Percentiles rank a stretch among this genome's conserved stretches.
phyloP scores from a whole-genome alignment of 106 monocot species.

The Dendrobium chrysotoxum region DNA sequence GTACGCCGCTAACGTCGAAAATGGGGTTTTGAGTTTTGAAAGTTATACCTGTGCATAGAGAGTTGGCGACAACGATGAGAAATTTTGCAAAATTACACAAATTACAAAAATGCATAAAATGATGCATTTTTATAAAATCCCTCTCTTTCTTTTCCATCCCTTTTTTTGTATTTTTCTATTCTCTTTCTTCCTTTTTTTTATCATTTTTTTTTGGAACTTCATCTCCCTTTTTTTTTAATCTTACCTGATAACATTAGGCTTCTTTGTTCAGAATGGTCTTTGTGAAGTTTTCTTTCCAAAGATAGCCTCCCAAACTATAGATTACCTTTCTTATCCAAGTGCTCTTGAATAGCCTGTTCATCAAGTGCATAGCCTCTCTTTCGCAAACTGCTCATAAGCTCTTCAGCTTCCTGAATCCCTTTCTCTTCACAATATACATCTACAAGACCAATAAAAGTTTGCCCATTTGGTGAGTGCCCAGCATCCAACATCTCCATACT shows the following conservation, averaged over 20 bases:
- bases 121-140: too few species aligned
- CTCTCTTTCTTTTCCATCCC: too few species aligned
- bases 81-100: too few species aligned
- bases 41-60: too few species aligned
- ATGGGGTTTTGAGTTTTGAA: too few species aligned
- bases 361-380: constrained; percentile 70
- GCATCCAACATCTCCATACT: constrained; percentile 78
- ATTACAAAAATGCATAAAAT: too few species aligned
- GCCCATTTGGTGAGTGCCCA: constrained; percentile 53
- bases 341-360: constrained; percentile 75
- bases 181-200: too few species aligned
- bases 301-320: constrained; percentile 70
- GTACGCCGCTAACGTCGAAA: too few species aligned
- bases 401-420: constrained; percentile 59
- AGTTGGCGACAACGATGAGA: too few species aligned
- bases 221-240: too few species aligned
- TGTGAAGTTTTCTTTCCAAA: constrained; percentile 56
- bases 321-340: constrained; percentile 90
- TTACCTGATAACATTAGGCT: background rate
- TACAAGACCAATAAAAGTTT: constrained; percentile 54
- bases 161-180: too few species aligned
- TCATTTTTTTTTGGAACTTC: too few species aligned
- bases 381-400: constrained; percentile 45
- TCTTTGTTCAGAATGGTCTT: constrained; percentile 16
- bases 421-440: constrained; percentile 54